Base-by-base conservation (phyloP, 352 stramenopile genomes). In the Phytophthora agathidicida region DNA sequence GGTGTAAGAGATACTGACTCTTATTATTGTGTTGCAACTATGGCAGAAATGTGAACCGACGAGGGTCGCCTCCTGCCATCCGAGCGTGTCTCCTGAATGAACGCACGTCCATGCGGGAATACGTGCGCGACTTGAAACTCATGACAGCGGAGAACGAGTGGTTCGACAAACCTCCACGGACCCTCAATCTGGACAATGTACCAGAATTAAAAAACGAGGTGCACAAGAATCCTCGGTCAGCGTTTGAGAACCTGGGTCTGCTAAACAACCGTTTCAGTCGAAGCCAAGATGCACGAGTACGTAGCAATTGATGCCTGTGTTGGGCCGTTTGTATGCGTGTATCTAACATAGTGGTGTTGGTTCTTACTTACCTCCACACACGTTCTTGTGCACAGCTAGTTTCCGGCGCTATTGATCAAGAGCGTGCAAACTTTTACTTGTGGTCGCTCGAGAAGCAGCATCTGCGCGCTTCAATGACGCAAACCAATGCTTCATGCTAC, bases 31-130 rank as follows among this genome's bases (percentile, higher is more conserved):
- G 32, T n/a, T 73, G 28, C 17, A 27, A 48, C 14, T n/a, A n/a
- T n/a, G 28, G 13, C 65, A 96, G 87, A 42, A 96, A 96, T 56
- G 87, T 96, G 17, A 96, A 96, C 43, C 81, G 87, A 19, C 80
- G 87, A 50, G 87, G 87, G 5, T 83, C 80, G 3, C 87, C 87
- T n/a, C 87, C 87, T 24, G 86, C 88, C 7, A 94, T 94, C 36
- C 85, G 87, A 6, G 85, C 83, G 3, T 96, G 85, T 22, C 55
- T 96, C 24, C 54, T 94, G 48, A 93, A 85, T 59, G 87, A 96
- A 27, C 82, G 82, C 39, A 94, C 83, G 9, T 93, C 86, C 3
- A 89, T 96, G 75, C 85, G 84, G 11, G 85, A 96, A 63, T 96
- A 96, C 28, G 81, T 94, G 23, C 73, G 85, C 39, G 86, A 94